Conservation (phyloP, 2,329 filamentous ascomycete species). For the Beauveria bassiana region DNA sequence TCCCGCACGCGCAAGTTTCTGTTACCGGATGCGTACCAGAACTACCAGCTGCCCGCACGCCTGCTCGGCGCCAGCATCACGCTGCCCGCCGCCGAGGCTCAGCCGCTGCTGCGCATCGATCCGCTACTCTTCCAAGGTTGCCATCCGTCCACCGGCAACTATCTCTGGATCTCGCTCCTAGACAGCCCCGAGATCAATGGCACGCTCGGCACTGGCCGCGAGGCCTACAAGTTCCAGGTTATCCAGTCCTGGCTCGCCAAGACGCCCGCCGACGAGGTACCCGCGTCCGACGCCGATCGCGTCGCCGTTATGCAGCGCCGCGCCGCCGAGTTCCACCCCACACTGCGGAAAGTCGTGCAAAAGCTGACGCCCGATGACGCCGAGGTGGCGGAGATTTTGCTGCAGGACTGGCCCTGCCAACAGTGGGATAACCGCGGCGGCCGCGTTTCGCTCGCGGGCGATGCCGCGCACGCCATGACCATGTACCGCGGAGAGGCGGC, state of each 20-base stretch:
- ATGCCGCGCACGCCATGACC: conserved; percentile 52
- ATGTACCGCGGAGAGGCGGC: conserved; percentile 39
- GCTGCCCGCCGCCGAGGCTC: conserved; percentile 29
- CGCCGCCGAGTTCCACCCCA: conserved; percentile 25
- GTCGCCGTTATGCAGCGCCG: conserved; percentile 33
- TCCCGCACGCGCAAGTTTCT: conserved; percentile 29
- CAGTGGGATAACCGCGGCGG: conserved; percentile 36
- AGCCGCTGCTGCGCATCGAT: conserved; percentile 38
- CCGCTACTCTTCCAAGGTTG: conserved; percentile 47
- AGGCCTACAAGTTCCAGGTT: conserved; percentile 35
- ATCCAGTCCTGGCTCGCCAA: conserved; percentile 38
- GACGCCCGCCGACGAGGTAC: conserved; percentile 25
- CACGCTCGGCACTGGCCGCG: conserved; percentile 22
- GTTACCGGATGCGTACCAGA: conserved; percentile 23
- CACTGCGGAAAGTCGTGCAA: conserved; percentile 34
- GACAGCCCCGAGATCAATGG: conserved; percentile 31
- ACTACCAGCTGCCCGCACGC: conserved; percentile 28
- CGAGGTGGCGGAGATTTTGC: conserved; percentile 26
- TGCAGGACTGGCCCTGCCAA: conserved; percentile 29
- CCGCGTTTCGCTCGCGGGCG: conserved; percentile 41
- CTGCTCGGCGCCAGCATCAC: conserved; percentile 30
- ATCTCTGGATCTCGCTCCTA: conserved; percentile 41
- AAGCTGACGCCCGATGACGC: conserved; percentile 33
- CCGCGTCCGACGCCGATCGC: conserved; percentile 22
- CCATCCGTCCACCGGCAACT: conserved; percentile 41